These are phyloP conservation scores for Saturnispora galanensis DNA, from an alignment of 805 yeast species.

Conservation along the genomic window DNA sequence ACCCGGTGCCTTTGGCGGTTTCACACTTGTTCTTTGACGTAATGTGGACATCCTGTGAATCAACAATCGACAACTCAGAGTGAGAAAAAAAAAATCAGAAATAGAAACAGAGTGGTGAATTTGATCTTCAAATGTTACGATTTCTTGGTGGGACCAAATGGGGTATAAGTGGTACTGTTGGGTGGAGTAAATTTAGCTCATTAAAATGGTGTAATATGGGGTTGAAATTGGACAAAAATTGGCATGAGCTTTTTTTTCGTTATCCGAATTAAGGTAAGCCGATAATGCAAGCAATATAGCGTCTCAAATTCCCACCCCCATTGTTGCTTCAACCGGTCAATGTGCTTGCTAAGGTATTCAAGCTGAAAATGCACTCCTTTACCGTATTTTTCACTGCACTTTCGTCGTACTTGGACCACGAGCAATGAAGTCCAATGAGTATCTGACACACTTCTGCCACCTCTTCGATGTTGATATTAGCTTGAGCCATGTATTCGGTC, in stretches of 20 bases:
- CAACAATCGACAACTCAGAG: not conserved
- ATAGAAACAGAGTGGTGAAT: not conserved
- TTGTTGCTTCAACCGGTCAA: not conserved
- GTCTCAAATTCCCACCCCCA: not conserved
- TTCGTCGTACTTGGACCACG: slow-evolving; percentile 5
- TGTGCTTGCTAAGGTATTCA: not conserved
- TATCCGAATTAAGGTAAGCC: no score
- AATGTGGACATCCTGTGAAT: not conserved
- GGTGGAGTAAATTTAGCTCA: not conserved
- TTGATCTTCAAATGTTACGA: no score
- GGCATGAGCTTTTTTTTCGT: not conserved
- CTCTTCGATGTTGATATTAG: slow-evolving; percentile 26
- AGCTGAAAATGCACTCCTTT: not conserved
- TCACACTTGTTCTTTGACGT: not conserved
- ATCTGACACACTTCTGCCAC: slow-evolving; percentile 5
- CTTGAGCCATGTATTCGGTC: slow-evolving; percentile 29
- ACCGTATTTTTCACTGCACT: not conserved
- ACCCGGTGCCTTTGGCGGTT: not conserved
- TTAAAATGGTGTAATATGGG: not conserved
- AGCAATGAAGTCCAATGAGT: slow-evolving; percentile 1
- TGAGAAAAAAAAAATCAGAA: not conserved
- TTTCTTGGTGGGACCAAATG: no score
- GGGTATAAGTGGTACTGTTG: not conserved
- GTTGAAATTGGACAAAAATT: not conserved
- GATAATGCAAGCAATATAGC: no score